Evolutionary conservation across 768 basidiomycete species (phyloP).

Genomic region (Sutorius australiensis): DNA sequence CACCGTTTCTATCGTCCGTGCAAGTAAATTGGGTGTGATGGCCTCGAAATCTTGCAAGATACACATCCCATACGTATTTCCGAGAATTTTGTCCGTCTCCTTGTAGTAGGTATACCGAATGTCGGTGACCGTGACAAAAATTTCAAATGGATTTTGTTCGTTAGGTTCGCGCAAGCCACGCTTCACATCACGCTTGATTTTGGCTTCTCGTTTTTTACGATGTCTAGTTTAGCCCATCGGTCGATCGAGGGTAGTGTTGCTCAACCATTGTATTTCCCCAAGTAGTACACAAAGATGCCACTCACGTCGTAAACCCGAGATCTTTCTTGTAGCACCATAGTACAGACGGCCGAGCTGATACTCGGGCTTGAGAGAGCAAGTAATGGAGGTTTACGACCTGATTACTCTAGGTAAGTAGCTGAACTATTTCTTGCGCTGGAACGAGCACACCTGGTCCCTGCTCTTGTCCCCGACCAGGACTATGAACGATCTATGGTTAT

Average conservation of each 20-base stretch:
- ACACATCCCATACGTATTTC: constrained; percentile 97
- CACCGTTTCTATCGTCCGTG: constrained; percentile 96
- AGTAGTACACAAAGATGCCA: constrained; percentile 1
- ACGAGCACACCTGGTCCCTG: constrained; percentile 70
- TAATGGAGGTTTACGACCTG: constrained; percentile 95
- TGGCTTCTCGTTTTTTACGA: constrained; percentile 94
- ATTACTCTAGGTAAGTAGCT: background rate
- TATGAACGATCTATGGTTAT: constrained; percentile 92
- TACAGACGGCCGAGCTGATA: constrained; percentile 86
- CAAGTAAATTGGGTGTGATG: constrained; percentile 94
- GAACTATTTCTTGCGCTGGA: background rate
- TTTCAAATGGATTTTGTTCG: constrained; percentile 96
- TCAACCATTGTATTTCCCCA: background rate
- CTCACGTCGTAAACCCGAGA: constrained; percentile 88
- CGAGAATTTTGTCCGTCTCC: constrained; percentile 93
- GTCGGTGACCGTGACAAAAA: constrained; percentile 97
- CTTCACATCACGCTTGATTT: constrained; percentile 95
- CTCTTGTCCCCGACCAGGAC: constrained; percentile 94
- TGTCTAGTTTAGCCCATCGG: constrained; percentile 48
- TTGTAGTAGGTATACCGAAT: constrained; percentile 99
- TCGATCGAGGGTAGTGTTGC: background rate
- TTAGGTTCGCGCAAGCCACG: constrained; percentile 90
- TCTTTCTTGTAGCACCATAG: constrained; percentile 99
- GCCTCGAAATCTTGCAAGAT: constrained; percentile 98
- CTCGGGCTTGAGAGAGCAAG: constrained; percentile 84